Evolutionary conservation across 2,329 filamentous ascomycete genomes (phyloP).

Genomic region (Nothopassalora personata): DNA sequence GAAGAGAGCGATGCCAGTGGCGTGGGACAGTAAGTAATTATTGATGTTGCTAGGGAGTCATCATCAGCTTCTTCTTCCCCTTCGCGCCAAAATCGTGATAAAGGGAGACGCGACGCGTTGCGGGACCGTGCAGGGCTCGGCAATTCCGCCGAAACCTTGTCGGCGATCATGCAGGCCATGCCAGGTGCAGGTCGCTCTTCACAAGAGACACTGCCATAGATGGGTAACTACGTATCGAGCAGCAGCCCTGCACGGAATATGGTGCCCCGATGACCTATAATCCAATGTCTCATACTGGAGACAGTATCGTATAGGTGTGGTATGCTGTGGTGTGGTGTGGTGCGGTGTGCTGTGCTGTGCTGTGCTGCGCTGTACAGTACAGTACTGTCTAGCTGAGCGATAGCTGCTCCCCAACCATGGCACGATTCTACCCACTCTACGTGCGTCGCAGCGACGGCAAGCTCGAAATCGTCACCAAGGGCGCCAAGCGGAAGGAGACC

Average conservation of each 20-base stretch:
- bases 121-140: neutral
- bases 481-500: constrained; percentile 42
- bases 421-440: constrained; percentile 45
- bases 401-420: constrained; percentile 30
- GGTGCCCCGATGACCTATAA: too few species aligned
- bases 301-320: too few species aligned
- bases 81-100: neutral
- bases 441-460: constrained; percentile 46
- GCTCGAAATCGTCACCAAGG: constrained; percentile 46
- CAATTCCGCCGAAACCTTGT: constrained; percentile 2
- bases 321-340: too few species aligned
- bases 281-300: too few species aligned
- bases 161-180: neutral
- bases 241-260: too few species aligned
- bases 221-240: too few species aligned
- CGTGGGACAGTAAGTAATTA: neutral
- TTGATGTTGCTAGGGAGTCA: neutral
- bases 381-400: neutral
- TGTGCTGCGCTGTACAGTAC: too few species aligned
- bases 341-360: too few species aligned
- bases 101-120: neutral
- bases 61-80: neutral
- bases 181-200: neutral
- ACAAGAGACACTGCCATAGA: neutral
- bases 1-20: neutral